phyloP scores from a whole-genome alignment of 2,329 filamentous ascomycete genomes.

The Fusarium sp. region DNA sequence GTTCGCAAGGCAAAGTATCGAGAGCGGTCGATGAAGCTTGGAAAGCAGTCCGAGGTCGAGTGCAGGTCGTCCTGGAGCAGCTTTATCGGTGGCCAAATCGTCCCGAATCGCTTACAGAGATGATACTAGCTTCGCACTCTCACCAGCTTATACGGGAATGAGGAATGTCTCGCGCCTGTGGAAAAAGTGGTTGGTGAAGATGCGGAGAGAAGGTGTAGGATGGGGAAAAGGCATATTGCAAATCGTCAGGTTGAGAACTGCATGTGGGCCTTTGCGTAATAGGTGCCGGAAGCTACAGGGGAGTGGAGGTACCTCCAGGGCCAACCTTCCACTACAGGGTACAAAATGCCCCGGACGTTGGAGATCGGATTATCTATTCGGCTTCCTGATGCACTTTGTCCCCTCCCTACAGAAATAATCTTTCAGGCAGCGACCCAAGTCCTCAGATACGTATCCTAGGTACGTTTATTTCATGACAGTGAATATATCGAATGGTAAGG shows the following conservation, averaged over 20 bases:
- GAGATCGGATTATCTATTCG: conserved; percentile 50
- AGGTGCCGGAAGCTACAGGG: conserved; percentile 49
- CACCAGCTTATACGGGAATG: conserved; percentile 27
- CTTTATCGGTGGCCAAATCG: conserved; percentile 50
- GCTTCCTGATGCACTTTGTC: conserved; percentile 23
- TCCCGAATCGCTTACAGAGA: conserved; percentile 17
- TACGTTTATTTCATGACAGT: neutral
- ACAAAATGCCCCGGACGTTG: conserved; percentile 38
- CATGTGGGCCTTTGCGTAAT: conserved; percentile 61
- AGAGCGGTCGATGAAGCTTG: conserved; percentile 45
- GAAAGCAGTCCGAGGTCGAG: conserved; percentile 55
- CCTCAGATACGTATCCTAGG: neutral
- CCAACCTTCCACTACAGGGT: conserved; percentile 41
- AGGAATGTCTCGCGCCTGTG: conserved; percentile 36
- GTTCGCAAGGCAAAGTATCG: conserved; percentile 34
- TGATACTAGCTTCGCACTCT: conserved; percentile 19
- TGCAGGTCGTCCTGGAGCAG: conserved; percentile 60
- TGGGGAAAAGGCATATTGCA: conserved; percentile 54
- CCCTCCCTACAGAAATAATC: conserved; percentile 5
- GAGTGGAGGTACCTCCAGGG: conserved; percentile 45
- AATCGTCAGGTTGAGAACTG: conserved; percentile 57
- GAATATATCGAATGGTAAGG: conserved; percentile 1
- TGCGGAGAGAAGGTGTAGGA: conserved; percentile 51
- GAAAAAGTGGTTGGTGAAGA: conserved; percentile 48
- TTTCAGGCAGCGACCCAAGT: neutral